phyloP scores from a whole-genome alignment of 306 rosid genomes.

The Vigna unguiculata region DNA sequence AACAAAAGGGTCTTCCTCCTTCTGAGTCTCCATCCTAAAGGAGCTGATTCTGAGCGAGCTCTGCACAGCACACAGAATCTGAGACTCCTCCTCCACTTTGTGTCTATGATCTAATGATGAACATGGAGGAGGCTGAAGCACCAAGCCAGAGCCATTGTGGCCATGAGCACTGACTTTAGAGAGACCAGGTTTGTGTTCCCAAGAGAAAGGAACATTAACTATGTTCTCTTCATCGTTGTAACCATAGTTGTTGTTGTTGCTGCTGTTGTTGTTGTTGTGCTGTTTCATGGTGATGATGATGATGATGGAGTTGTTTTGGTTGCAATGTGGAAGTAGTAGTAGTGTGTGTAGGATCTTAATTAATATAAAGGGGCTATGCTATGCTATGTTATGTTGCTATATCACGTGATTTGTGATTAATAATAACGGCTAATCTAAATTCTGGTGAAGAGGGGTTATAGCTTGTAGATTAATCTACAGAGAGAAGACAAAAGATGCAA shows the following conservation, averaged over 20 bases:
- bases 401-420: slow-evolving; percentile 26
- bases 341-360: slow-evolving; percentile 6
- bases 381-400: neutral
- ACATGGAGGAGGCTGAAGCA: slow-evolving; percentile 57
- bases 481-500: slow-evolving; percentile 1
- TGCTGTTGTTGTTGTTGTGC: slow-evolving; percentile 34
- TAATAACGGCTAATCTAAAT: slow-evolving; percentile 22
- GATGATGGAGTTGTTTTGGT: neutral
- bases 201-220: slow-evolving; percentile 61
- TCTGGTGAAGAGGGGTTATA: slow-evolving; percentile 30
- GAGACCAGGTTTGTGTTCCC: slow-evolving; percentile 68
- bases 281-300: slow-evolving; percentile 35
- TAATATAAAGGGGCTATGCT: slow-evolving; percentile 22
- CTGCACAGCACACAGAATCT: slow-evolving; percentile 28
- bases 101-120: slow-evolving; percentile 15
- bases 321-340: slow-evolving; percentile 7
- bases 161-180: slow-evolving; percentile 42
- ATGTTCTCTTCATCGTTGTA: slow-evolving; percentile 19
- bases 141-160: slow-evolving; percentile 2
- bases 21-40: slow-evolving; percentile 33
- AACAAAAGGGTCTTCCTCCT: slow-evolving; percentile 62
- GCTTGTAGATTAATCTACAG: slow-evolving; percentile 37
- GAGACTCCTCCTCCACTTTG: slow-evolving; percentile 2
- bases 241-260: slow-evolving; percentile 10
- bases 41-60: slow-evolving; percentile 24